Percentiles rank a stretch among this genome's conserved stretches.
These are phyloP conservation scores for Pyracantha coccinea DNA, from an alignment of 331 rosid species.

Conservation along the genomic window DNA sequence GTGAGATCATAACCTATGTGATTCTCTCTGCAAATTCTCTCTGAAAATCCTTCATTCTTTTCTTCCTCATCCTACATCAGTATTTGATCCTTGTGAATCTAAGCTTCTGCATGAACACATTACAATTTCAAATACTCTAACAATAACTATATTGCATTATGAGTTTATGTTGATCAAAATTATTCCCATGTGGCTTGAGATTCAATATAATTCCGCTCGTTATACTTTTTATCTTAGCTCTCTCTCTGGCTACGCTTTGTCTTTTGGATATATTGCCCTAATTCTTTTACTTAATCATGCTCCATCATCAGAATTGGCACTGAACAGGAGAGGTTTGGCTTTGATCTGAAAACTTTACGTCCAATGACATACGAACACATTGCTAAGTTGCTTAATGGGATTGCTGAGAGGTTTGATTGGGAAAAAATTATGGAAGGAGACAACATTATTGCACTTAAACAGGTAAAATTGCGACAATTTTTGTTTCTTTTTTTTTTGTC, in stretches of 20 bases:
- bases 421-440: conserved; percentile 88
- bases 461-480: conserved; percentile 28
- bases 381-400: conserved; percentile 69
- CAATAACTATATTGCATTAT: too few species aligned
- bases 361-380: conserved; percentile 89
- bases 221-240: neutral
- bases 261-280: neutral
- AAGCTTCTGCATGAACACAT: too few species aligned
- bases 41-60: too few species aligned
- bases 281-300: neutral
- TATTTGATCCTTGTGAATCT: too few species aligned
- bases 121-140: too few species aligned
- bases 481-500: neutral
- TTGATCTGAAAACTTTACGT: conserved; percentile 65
- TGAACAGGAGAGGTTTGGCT: conserved; percentile 99
- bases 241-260: neutral
- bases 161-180: too few species aligned
- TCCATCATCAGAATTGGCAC: conserved; percentile 72
- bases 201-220: too few species aligned
- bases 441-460: conserved; percentile 83
- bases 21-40: too few species aligned
- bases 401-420: conserved; percentile 97
- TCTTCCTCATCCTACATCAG: too few species aligned
- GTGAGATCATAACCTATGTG: too few species aligned
- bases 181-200: too few species aligned